Evolutionary conservation across 352 stramenopile species (phyloP), one percentile per base, ranked within the genome.

Genomic region (Aphanomyces astaci): DNA sequence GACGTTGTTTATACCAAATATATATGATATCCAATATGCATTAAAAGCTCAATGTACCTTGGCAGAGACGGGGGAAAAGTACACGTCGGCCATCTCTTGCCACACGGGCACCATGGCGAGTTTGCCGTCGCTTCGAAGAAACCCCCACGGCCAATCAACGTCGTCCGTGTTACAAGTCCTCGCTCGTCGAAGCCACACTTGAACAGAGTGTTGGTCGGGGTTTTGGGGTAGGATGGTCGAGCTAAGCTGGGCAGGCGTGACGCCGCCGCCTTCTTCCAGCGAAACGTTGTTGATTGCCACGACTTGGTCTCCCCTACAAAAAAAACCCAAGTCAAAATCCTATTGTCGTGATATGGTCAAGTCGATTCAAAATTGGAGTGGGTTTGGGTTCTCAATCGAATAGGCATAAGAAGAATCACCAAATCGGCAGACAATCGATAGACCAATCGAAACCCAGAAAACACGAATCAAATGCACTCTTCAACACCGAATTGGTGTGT

Each of bases 21-120:
- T n/a, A n/a, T n/a, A n/a, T n/a, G n/a, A n/a, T n/a, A n/a, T n/a
- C n/a, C n/a, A n/a, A n/a, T n/a, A n/a, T n/a, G n/a, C n/a, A n/a
- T n/a, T n/a, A n/a, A n/a, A n/a, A n/a, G n/a, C n/a, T n/a, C n/a
- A 40, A 60, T 60, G 32, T 40, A 59, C 51, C 51, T 59, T 59
- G 51, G 51, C 11, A 43, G 36, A 7, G 15, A 15, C 36, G 43
- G 15, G 45, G 3, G 28, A 48, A 46, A 88, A 92, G 64, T 89
- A 91, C 0, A 79, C 76, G 0, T 78, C 77, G 31, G 90, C 82
- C 4, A 94, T 74, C 11, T 83, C 86, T 30, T 78, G 76, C 85
- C 85, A 94, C 33, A 92, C 85, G 0, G 87, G 67, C n/a, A 89
- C 89, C 83, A 94, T 94, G 3, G 85, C 85, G 36, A 94, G 68